Evolutionary conservation across 768 basidiomycete genomes (phyloP).

Genomic region (Cubamyces sp.): DNA sequence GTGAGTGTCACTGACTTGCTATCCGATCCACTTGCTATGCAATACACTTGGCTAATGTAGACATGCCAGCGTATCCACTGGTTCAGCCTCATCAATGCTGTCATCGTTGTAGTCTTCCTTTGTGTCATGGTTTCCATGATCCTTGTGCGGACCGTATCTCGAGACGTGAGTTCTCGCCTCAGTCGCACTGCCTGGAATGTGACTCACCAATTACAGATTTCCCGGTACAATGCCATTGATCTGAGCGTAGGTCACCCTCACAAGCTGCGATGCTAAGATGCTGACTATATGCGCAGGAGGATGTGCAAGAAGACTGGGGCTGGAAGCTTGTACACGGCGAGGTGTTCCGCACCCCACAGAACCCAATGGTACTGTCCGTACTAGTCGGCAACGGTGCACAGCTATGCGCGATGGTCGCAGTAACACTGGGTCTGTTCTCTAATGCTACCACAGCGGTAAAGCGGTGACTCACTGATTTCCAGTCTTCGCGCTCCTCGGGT

Average conservation of each 20-base stretch:
- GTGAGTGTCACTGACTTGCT: constrained; percentile 17
- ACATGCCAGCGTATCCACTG: constrained; percentile 74
- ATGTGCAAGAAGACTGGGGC: constrained; percentile 97
- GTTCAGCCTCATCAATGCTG: constrained; percentile 92
- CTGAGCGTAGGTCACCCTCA: constrained; percentile 60
- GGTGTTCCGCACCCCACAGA: constrained; percentile 84
- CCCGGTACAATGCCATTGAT: constrained; percentile 94
- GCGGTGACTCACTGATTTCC: not conserved
- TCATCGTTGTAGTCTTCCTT: constrained; percentile 90
- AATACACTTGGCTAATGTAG: too few species aligned
- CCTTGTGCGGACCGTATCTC: constrained; percentile 79
- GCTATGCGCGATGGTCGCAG: constrained; percentile 80
- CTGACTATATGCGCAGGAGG: constrained; percentile 58
- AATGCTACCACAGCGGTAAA: not conserved
- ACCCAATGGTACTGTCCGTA: constrained; percentile 78
- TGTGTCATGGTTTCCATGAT: constrained; percentile 95
- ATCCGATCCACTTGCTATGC: too few species aligned
- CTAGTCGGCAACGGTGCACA: constrained; percentile 93
- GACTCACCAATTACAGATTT: constrained; percentile 55
- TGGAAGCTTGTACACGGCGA: constrained; percentile 99
- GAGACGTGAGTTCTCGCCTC: constrained; percentile 66
- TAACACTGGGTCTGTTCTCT: constrained; percentile 73
- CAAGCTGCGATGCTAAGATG: not conserved
- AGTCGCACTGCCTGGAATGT: not conserved
- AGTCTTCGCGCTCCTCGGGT: constrained; percentile 93